phyloP scores from a whole-genome alignment of 148 eudicot species.

The Silene latifolia region DNA sequence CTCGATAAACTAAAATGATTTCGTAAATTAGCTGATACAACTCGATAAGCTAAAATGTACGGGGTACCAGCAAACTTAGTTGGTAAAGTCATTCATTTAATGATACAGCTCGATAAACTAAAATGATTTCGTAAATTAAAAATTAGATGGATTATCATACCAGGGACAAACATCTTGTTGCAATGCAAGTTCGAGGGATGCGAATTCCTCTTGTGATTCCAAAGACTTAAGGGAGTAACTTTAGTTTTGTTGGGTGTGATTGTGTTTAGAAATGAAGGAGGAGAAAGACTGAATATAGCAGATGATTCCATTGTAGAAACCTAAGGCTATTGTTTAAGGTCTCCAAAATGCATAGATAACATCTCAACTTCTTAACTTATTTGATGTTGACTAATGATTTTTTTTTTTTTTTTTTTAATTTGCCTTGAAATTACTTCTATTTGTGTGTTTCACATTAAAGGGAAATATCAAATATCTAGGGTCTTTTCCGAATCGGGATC shows the following conservation, averaged over 20 bases:
- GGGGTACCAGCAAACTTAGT: no score
- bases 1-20: background rate
- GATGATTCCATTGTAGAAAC: conserved; percentile 44
- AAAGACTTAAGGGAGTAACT: conserved; percentile 31
- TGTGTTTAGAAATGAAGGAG: conserved; percentile 37
- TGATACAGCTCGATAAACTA: no score
- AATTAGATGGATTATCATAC: conserved; percentile 24
- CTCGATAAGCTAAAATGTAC: no score
- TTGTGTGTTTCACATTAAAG: background rate
- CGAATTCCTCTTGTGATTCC: conserved; percentile 37
- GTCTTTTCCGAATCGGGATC: background rate
- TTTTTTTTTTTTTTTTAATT: no score
- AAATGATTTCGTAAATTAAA: background rate
- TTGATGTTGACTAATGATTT: background rate
- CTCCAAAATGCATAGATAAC: background rate
- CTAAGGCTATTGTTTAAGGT: background rate
- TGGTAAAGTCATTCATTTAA: conserved; percentile 29
- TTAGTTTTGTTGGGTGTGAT: conserved; percentile 32
- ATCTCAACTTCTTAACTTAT: background rate
- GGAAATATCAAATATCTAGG: conserved; percentile 4
- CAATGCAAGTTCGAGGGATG: conserved; percentile 44
- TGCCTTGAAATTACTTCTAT: background rate
- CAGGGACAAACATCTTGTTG: conserved; percentile 91
- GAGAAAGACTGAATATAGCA: conserved; percentile 40
- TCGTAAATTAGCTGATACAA: no score